A percentile compares a stretch with the other conserved stretches of the same genome.
phyloP scores from a whole-genome alignment of 257 asterid species.

The Scutellaria baicalensis region DNA sequence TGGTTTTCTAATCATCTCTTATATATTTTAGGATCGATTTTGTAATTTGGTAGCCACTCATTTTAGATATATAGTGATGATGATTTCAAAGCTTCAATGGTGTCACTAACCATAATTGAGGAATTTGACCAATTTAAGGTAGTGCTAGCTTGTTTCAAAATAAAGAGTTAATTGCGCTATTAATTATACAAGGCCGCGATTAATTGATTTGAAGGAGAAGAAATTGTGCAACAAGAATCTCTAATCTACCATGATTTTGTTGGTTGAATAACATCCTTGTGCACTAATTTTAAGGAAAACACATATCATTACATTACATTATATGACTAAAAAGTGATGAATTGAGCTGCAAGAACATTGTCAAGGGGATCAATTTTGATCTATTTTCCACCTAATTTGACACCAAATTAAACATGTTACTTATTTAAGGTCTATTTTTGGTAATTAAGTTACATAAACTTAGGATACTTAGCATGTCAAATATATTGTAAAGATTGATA shows the following conservation, averaged over 20 bases:
- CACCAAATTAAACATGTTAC: neutral
- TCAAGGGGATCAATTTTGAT: constrained; percentile 6
- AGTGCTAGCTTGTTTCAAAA: constrained; percentile 13
- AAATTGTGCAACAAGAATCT: constrained; percentile 14
- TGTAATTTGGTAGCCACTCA: constrained; percentile 9
- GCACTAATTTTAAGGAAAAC: constrained; percentile 24
- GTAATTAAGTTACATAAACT: neutral
- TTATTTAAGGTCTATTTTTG: constrained; percentile 1
- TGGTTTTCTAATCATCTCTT: neutral
- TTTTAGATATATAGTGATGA: constrained; percentile 1
- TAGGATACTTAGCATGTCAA: no score
- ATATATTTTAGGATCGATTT: neutral
- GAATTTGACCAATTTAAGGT: neutral
- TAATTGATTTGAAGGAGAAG: neutral
- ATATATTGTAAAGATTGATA: no score
- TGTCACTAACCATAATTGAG: neutral
- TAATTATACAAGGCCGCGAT: neutral
- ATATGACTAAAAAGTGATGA: neutral
- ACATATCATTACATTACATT: constrained; percentile 11
- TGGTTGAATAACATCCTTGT: constrained; percentile 5
- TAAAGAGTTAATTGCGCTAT: neutral
- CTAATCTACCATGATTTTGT: constrained; percentile 26
- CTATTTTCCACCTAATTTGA: neutral
- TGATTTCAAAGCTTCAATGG: neutral
- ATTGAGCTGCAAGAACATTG: neutral